Base-by-base conservation (phyloP, 2,329 filamentous ascomycete genomes). In the Emericellopsis cladophorae region DNA sequence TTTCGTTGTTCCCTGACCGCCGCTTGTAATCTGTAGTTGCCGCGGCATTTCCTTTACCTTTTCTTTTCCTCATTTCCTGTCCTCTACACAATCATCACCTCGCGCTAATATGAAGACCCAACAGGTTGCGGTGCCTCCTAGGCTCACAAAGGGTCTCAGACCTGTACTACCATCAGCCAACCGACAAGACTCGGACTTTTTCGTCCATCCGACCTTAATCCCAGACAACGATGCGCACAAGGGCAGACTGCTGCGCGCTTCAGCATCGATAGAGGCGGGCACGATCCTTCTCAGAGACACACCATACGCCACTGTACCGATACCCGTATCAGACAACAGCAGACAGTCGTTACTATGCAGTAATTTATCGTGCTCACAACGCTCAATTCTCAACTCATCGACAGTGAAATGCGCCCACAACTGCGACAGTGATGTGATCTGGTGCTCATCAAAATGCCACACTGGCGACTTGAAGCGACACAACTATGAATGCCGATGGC, bases 221-320 rank as follows among this genome's bases (percentile, higher is more conserved):
- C 51, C 52, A 33, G 49, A 49, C 23, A 44, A 42, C 22, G 51
- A 55, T 33, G 48, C 50, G 12, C 44, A 37, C 43, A 55, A 53
- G 29, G 53, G 53, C 5, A 45, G 53, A 37, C 31, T 54, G 7
- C 46, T 55, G 23, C 50, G 53, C 22, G 49, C 44, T 23, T 47
- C 48, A 4, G 45, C 44, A 23, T 23, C 49, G 3, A 45, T 55
- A 4, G 42, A 44, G 35, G 49, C 45, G 31, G 53, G 53, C 37
- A 54, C 53, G 16, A 36, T 52, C 21, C 45, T 55, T 15, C 50
- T 55, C 31, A 39, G 51, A 40, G 53, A 55, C 39, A 45, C 40
- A 22, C 45, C 53, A 2, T 55, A 53, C 48, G 53, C 53, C 34
- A 50, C 53, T 37, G 46, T 55, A 21, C 53, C 53, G 12, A 46